These are phyloP conservation scores for Hypoxylon sp. DNA, from an alignment of 2,329 filamentous ascomycete genomes.

Conservation along the genomic window DNA sequence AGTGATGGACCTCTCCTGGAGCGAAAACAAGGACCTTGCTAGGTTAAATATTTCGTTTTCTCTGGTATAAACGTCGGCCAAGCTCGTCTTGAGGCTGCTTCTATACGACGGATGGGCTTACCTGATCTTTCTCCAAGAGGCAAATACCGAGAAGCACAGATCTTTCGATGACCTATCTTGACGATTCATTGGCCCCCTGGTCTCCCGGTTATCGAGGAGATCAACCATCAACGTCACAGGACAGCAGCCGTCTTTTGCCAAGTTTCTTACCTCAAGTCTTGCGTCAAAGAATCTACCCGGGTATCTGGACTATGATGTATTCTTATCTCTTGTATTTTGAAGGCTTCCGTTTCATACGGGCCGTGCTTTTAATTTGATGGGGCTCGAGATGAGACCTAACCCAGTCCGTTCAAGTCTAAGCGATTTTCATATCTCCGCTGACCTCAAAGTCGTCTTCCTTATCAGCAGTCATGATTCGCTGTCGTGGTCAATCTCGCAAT, in stretches of 20 bases:
- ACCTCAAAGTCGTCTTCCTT: conserved; percentile 35
- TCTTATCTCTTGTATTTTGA: conserved; percentile 15
- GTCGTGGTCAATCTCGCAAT: conserved; percentile 34
- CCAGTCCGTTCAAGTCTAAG: conserved; percentile 31
- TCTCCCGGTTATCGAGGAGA: conserved; percentile 11
- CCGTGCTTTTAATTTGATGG: conserved; percentile 28
- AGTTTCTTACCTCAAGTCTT: conserved; percentile 11
- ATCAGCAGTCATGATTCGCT: conserved; percentile 46
- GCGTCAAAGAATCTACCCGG: neutral
- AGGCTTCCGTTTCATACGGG: conserved; percentile 21
- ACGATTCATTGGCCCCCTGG: conserved; percentile 10
- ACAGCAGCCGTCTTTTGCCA: conserved; percentile 7
- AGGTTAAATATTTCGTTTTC: neutral
- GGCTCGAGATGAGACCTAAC: conserved; percentile 28
- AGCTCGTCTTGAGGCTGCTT: conserved; percentile 1
- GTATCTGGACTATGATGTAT: conserved; percentile 19
- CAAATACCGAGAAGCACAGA: conserved; percentile 8
- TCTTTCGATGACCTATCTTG: conserved; percentile 12
- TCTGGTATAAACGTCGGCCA: conserved; percentile 6
- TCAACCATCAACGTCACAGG: conserved; percentile 25
- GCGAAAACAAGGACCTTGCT: neutral
- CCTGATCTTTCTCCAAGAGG: neutral
- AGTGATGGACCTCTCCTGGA: conserved; percentile 5
- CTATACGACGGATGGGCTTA: conserved; percentile 1
- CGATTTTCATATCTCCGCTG: conserved; percentile 48